Conservation (phyloP, 306 rosid genomes). For the Citrullus mucosospermus region DNA sequence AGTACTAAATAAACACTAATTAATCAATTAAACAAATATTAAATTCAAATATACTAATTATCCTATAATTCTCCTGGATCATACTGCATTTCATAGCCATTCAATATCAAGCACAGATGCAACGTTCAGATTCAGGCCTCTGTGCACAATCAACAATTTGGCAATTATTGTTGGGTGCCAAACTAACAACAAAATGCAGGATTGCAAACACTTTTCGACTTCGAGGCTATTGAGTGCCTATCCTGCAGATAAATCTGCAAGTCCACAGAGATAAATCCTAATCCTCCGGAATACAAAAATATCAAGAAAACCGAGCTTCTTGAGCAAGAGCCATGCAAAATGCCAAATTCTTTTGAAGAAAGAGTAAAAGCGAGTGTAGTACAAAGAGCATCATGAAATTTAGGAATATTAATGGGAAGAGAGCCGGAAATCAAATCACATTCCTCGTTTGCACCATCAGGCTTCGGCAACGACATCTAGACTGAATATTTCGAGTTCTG, state of each 20-base stretch:
- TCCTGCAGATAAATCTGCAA: not conserved
- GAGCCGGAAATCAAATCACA: not conserved
- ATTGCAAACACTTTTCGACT: not conserved
- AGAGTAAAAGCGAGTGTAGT: not conserved
- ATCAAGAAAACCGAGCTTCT: not conserved
- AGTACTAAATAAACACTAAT: no score
- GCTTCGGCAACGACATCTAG: not conserved
- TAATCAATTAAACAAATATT: no score
- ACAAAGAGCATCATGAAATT: not conserved
- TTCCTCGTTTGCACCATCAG: no score
- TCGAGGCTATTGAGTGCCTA: no score
- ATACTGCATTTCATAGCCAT: not conserved
- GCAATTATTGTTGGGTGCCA: not conserved
- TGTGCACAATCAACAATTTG: not conserved
- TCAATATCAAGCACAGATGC: not conserved
- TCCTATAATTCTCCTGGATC: not conserved
- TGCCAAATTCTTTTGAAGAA: not conserved
- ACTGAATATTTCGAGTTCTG: not conserved
- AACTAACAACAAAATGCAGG: not conserved
- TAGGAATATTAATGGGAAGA: not conserved
- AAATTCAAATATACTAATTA: no score
- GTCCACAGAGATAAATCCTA: not conserved
- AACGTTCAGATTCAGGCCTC: not conserved
- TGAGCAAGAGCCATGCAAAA: not conserved
- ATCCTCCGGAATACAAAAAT: not conserved